Base-by-base conservation (phyloP, 148 eudicot genomes). In the Rheum nobile region DNA sequence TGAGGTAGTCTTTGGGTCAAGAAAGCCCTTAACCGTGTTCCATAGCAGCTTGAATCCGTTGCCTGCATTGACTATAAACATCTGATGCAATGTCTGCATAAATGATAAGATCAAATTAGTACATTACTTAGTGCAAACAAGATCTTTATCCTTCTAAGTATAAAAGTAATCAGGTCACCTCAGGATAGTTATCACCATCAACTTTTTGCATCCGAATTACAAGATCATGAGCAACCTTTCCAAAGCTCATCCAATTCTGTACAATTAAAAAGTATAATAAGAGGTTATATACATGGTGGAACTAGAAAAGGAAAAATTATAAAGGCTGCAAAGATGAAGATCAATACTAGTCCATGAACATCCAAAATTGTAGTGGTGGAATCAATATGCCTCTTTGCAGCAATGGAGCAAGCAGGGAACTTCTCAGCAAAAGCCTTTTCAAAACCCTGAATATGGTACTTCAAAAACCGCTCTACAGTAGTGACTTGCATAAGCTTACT, bases 141-240 rank as follows among this genome's bases (percentile, higher is more conserved):
- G 22, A 21, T 9, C 9, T 11, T 37, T 65, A 41, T 71, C 31
- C 31, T 41, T 39, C 41, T 39, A 71, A 41, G 3, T 71, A 71
- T 29, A 2, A 41, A 22, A 57, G 24, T 55, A 54, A 54, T 41
- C 63, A 61, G 76, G 1, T 39, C 77, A 94, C 98, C 96, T 94
- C 98, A 59, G 98, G 98, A 77, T 94, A 91, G 84, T 94, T 91
- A 75, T 90, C 97, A 54, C 93, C 96, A 47, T 94, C 98, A 77
- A 94, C 86, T 76, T 88, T 94, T 74, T 91, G 98, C 84, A 94
- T 94, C 74, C 93, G 91, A 93, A 88, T 84, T 3, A 91, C 88
- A 78, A 94, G 85, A 82, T 94, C 97, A 79, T 82, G 91, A 41
- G 93, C 98, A 75, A 88, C 85, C 87, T 91, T 94, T 35, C 98